Conservation (phyloP, 345 rosid genomes). For the Eucalyptus pauciflora region DNA sequence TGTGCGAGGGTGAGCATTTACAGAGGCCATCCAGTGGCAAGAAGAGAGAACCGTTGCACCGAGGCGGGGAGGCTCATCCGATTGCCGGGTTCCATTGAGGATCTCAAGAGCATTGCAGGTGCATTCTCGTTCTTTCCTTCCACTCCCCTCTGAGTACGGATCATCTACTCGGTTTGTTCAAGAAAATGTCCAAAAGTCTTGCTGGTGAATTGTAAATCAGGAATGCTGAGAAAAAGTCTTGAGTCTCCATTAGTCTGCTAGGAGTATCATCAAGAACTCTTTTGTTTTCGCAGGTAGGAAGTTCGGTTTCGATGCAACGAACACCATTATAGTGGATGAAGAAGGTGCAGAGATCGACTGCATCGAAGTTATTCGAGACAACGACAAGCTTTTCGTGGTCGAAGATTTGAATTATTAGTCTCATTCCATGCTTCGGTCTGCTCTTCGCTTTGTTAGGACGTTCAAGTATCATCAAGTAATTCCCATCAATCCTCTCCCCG, state of each 20-base stretch:
- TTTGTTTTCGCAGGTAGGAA: conserved; percentile 32
- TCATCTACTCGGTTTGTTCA: neutral
- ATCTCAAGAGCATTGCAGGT: conserved; percentile 81
- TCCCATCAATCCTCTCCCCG: neutral
- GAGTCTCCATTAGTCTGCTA: neutral
- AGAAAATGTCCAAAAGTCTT: neutral
- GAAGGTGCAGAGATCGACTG: conserved; percentile 79
- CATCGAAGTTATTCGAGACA: conserved; percentile 77
- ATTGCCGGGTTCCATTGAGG: conserved; percentile 57
- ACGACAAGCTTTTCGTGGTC: conserved; percentile 65
- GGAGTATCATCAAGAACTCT: neutral
- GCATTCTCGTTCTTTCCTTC: neutral
- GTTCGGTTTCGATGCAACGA: conserved; percentile 52
- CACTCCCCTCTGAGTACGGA: neutral
- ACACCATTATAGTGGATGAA: conserved; percentile 42
- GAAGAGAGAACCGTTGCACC: conserved; percentile 18
- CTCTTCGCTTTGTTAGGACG: neutral
- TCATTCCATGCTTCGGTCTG: neutral
- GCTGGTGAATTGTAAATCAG: neutral
- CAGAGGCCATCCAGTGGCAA: conserved; percentile 58
- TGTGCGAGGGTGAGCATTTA: conserved; percentile 53
- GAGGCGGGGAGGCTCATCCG: conserved; percentile 57
- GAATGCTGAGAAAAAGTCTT: neutral
- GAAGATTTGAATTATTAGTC: conserved; percentile 13
- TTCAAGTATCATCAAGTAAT: neutral